phyloP scores from a whole-genome alignment of 2,329 filamentous ascomycete species.

The Alternaria dauci region DNA sequence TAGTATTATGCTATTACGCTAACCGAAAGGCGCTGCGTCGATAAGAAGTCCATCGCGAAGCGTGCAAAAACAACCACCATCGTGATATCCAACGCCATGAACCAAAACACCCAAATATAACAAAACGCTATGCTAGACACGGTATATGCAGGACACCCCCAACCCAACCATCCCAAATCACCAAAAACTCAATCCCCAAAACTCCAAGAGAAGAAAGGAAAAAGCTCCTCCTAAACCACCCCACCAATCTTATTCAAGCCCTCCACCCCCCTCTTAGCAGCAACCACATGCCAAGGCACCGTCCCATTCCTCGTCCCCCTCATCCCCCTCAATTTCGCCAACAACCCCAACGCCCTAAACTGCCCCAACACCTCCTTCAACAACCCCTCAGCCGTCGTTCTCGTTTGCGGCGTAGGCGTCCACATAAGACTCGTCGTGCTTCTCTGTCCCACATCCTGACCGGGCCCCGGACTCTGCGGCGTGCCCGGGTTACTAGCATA shows the following conservation, averaged over 20 bases:
- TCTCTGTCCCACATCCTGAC: conserved; percentile 11
- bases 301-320: conserved; percentile 64
- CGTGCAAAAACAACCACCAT: neutral
- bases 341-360: conserved; percentile 72
- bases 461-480: conserved; percentile 17
- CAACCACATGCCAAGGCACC: conserved; percentile 81
- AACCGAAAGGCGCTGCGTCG: neutral
- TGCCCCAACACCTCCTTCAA: conserved; percentile 74
- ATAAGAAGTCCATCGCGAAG: neutral
- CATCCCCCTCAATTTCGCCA: conserved; percentile 72
- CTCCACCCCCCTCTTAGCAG: conserved; percentile 72
- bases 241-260: conserved; percentile 57
- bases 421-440: conserved; percentile 44
- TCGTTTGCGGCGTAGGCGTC: conserved; percentile 44
- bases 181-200: neutral
- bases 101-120: neutral
- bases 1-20: neutral
- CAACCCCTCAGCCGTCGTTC: conserved; percentile 63
- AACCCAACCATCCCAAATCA: neutral
- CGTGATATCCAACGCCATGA: neutral
- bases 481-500: conserved; percentile 13
- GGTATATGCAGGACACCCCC: neutral
- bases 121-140: neutral
- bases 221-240: neutral
- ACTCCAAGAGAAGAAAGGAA: neutral